These are phyloP conservation scores for Mycena citricolor DNA, from an alignment of 1,284 basidiomycete genomes.

Conservation along the genomic window DNA sequence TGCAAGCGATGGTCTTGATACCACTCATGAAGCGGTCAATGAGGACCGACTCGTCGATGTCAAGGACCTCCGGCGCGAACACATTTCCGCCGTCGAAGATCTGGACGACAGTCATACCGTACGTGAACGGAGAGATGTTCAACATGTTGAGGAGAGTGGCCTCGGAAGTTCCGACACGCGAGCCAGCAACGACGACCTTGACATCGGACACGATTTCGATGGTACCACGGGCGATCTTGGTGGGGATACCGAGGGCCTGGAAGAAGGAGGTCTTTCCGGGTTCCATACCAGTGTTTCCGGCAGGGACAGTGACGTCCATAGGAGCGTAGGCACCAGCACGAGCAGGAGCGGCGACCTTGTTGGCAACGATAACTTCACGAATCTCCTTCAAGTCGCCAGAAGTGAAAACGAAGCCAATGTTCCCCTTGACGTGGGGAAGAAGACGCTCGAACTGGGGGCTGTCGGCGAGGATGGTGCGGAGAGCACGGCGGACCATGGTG, in stretches of 20 bases:
- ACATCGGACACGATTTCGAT: constrained; percentile 99
- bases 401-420: constrained; percentile 99
- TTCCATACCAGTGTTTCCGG: constrained; percentile 99
- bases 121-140: constrained; percentile 98
- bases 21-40: constrained; percentile 89
- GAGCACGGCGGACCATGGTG: constrained; percentile 99
- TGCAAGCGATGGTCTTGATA: constrained; percentile 93
- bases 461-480: constrained; percentile 88
- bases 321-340: constrained; percentile 97
- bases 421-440: constrained; percentile 93
- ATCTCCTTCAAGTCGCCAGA: constrained; percentile 90
- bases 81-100: constrained; percentile 91
- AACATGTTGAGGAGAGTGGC: constrained; percentile 99
- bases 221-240: constrained; percentile 99
- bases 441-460: constrained; percentile 95
- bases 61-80: constrained; percentile 91
- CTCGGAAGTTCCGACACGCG: constrained; percentile 95
- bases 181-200: constrained; percentile 90
- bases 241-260: constrained; percentile 99
- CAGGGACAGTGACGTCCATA: constrained; percentile 89
- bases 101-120: constrained; percentile 96
- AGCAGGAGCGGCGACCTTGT: constrained; percentile 98
- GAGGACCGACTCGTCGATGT: constrained; percentile 90
- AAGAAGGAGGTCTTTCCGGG: constrained; percentile 99
- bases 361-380: constrained; percentile 88